Evolutionary conservation across 352 stramenopile species (phyloP).

Genomic region (Phytophthora pseudosyringae): DNA sequence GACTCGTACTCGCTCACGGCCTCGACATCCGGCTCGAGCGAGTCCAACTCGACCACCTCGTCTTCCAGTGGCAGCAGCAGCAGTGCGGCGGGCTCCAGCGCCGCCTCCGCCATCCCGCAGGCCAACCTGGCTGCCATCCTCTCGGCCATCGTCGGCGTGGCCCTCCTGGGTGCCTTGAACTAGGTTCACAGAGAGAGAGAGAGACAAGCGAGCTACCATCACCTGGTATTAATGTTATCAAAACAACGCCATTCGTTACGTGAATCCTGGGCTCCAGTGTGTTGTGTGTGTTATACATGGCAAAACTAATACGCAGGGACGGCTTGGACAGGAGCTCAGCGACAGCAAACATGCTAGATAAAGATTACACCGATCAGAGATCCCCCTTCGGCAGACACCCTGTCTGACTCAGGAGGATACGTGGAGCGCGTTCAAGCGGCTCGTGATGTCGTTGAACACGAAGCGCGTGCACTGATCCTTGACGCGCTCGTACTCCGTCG

Average conservation of each 20-base stretch:
- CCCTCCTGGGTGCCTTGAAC: conserved; percentile 28
- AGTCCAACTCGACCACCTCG: conserved; percentile 22
- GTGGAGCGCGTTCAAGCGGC: conserved; percentile 14
- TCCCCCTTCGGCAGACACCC: too few relatives aligned
- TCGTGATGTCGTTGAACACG: conserved; percentile 56
- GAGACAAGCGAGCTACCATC: neutral
- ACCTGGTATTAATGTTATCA: conserved; percentile 30
- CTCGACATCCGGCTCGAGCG: conserved; percentile 33
- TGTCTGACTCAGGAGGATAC: too few relatives aligned
- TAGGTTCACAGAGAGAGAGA: conserved; percentile 24
- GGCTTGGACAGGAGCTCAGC: too few relatives aligned
- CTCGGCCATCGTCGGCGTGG: conserved; percentile 22
- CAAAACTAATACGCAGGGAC: too few relatives aligned
- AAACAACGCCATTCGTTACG: conserved; percentile 17
- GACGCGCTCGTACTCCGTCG: conserved; percentile 52
- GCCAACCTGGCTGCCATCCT: conserved; percentile 23
- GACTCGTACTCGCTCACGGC: conserved; percentile 49
- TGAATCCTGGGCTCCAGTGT: neutral
- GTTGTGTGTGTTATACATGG: too few relatives aligned
- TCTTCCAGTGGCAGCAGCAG: conserved; percentile 17
- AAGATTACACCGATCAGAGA: too few relatives aligned
- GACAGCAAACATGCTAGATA: too few relatives aligned
- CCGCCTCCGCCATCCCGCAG: conserved; percentile 12
- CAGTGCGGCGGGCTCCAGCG: conserved; percentile 23
- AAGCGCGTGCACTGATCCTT: conserved; percentile 59